Base-by-base conservation (phyloP, 495 filamentous ascomycete species). In the Penicillium malachiteum region DNA sequence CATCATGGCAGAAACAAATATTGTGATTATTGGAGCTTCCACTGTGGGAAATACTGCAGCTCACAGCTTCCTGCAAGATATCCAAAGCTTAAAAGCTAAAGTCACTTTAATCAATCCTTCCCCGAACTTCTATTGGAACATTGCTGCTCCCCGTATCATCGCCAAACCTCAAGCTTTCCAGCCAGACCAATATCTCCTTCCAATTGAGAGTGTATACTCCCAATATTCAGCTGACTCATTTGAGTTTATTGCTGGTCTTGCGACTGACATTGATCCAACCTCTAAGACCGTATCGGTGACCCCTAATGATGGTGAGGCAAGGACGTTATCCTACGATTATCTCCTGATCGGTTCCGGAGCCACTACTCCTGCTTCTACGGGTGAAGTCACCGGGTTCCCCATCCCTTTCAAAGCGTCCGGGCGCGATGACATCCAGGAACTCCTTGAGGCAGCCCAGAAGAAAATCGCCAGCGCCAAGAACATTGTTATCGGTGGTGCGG, bases 21-120 rank as follows among this genome's bases (percentile, higher is more conserved):
- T 91, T 48, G 72, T 89, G n/a, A 73, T 91, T 40, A 76, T 90
- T 10, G 88, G 88, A 37, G 87, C 77, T 52, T 82, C 79, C 50
- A 76, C 68, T 62, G 78, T 79, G n/a, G 87, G 86, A 47, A 54
- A 88, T 1, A 64, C 69, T 14, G 66, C 84, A 39, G 81, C 85
- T 4, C 84, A 89, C 67, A 77, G 82, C 52, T 68, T 86, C 37
- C 73, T 87, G 13, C 74, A 77, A 45, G 71, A 81, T 59, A 75
- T 76, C 16, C 56, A 71, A 21, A n/a, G 6, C 13, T 9, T 46
- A 26, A 64, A 70, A n/a, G 61, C 74, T 43, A 81, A 78, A 47
- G 68, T 88, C 5, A 69, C 81, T 26, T 62, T 89, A 21, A 72
- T 87, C 49, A 79, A 78, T 32, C 84, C 84, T 7, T 78, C 80